phyloP scores from a whole-genome alignment of 768 basidiomycete species.

The Lentinula guzmanii region DNA sequence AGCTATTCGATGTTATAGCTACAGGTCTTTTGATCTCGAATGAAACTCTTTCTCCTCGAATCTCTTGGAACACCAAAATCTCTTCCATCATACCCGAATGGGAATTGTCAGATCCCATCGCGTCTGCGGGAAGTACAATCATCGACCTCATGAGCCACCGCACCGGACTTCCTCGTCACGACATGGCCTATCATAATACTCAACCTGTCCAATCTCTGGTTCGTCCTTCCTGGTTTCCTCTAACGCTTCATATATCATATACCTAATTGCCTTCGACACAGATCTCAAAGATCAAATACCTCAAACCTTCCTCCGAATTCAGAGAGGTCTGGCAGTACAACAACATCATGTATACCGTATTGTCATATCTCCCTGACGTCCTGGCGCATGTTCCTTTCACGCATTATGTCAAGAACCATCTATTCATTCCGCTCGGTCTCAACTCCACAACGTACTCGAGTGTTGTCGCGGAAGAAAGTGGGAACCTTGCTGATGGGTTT shows the following conservation, averaged over 20 bases:
- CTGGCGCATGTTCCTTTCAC: slow-evolving; percentile 13
- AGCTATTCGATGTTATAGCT: slow-evolving; percentile 21
- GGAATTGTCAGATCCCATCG: slow-evolving; percentile 18
- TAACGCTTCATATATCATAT: not conserved
- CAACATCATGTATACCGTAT: slow-evolving; percentile 22
- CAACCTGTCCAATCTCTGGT: slow-evolving; percentile 6
- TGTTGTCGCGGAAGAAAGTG: slow-evolving; percentile 17
- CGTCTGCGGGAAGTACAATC: slow-evolving; percentile 11
- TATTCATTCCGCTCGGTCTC: slow-evolving; percentile 21
- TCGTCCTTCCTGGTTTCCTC: not conserved
- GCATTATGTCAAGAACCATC: slow-evolving; percentile 20
- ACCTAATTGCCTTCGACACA: not conserved
- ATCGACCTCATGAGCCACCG: slow-evolving; percentile 16
- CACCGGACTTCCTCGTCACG: slow-evolving; percentile 15
- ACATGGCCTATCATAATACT: slow-evolving; percentile 12
- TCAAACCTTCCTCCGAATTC: slow-evolving; percentile 22
- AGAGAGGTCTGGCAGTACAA: slow-evolving; percentile 22
- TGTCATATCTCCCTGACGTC: slow-evolving; percentile 22
- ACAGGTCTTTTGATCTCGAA: slow-evolving; percentile 22
- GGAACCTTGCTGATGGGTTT: slow-evolving; percentile 20
- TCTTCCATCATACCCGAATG: slow-evolving; percentile 18
- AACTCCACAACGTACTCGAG: slow-evolving; percentile 21
- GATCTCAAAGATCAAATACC: slow-evolving; percentile 14
- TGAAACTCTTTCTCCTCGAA: slow-evolving; percentile 16
- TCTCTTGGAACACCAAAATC: slow-evolving; percentile 21